These are phyloP conservation scores for Blastobotrys persicus DNA, from an alignment of 1,139 yeast genomes.

Conservation along the genomic window DNA sequence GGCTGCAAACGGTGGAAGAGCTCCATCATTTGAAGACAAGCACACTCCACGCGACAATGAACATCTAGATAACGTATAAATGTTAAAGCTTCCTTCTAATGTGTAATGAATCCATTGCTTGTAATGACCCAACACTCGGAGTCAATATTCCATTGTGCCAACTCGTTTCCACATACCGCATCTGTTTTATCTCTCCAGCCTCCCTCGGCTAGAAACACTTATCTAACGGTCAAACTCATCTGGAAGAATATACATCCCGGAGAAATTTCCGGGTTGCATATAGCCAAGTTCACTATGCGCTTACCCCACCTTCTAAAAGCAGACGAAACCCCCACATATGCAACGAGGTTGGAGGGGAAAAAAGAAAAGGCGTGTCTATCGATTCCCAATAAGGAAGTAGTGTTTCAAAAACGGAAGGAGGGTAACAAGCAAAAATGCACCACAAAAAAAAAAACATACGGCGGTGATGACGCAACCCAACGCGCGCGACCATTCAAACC, in stretches of 20 bases:
- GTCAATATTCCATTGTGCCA: background rate
- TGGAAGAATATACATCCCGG: background rate
- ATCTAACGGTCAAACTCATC: background rate
- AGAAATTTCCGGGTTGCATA: background rate
- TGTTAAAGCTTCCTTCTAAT: background rate
- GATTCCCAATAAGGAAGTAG: background rate
- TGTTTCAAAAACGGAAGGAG: background rate
- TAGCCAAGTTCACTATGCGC: background rate
- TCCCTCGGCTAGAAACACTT: too few relatives aligned
- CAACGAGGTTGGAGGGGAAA: background rate
- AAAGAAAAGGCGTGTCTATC: background rate
- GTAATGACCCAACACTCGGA: background rate
- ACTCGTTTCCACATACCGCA: background rate
- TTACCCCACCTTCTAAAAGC: background rate
- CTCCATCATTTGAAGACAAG: conserved; percentile 28
- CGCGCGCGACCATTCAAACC: too few relatives aligned
- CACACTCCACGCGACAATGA: conserved; percentile 2
- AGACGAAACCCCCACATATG: background rate
- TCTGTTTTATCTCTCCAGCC: background rate
- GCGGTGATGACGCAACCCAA: background rate
- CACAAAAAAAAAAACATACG: background rate
- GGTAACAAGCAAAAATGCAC: background rate
- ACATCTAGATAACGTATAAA: conserved; percentile 6
- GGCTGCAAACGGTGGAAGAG: conserved; percentile 31
- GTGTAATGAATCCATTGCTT: too few relatives aligned